Percentiles rank a stretch among this genome's conserved stretches.
Evolutionary conservation across 2,329 filamentous ascomycete genomes (phyloP).

Genomic region (Diplodia mutila): DNA sequence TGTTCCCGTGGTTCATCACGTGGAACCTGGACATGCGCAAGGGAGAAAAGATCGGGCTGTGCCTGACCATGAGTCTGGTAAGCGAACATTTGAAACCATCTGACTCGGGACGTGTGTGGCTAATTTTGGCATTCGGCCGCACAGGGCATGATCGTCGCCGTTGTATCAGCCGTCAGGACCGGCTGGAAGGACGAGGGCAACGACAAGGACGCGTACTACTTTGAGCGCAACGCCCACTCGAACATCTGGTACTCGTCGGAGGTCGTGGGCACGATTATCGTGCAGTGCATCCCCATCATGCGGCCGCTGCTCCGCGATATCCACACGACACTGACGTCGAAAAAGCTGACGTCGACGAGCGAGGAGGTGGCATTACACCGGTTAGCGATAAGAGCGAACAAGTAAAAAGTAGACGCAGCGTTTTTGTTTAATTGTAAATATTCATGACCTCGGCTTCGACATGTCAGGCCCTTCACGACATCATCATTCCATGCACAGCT

Average conservation of each 20-base stretch:
- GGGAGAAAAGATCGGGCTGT: constrained; percentile 56
- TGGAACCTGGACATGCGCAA: constrained; percentile 54
- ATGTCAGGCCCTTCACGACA: no score
- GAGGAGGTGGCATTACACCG: constrained; percentile 22
- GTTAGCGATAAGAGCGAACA: neutral
- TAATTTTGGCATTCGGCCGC: neutral
- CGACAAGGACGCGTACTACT: constrained; percentile 51
- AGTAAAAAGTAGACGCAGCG: neutral
- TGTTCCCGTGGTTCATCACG: constrained; percentile 56
- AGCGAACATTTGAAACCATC: neutral
- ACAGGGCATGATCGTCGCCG: constrained; percentile 53
- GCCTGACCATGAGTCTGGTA: constrained; percentile 54
- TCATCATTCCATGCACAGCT: no score
- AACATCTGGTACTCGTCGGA: constrained; percentile 58
- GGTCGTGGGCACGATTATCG: constrained; percentile 59
- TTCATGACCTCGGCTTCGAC: no score
- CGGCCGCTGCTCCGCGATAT: constrained; percentile 53
- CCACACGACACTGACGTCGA: constrained; percentile 45
- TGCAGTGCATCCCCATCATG: constrained; percentile 58
- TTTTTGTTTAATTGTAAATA: neutral
- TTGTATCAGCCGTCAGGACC: constrained; percentile 54
- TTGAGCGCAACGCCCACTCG: constrained; percentile 53
- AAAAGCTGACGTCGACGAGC: constrained; percentile 33
- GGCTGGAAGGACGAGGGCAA: constrained; percentile 56
- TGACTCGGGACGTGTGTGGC: neutral